These are phyloP conservation scores for Byssochlamys sp. DNA, from an alignment of 2,329 filamentous ascomycete genomes.

Conservation along the genomic window DNA sequence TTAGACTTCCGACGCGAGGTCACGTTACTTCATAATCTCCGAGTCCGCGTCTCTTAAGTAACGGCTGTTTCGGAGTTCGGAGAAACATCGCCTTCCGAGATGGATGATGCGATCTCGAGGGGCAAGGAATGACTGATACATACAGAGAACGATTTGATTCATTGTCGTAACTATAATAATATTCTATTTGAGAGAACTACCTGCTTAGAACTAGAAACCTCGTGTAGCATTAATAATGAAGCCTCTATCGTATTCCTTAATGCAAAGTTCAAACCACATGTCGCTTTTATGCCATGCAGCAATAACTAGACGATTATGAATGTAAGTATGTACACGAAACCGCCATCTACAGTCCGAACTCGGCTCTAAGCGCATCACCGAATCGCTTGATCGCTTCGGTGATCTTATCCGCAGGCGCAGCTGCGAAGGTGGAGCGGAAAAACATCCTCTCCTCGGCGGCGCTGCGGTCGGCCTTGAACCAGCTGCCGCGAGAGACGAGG, in stretches of 20 bases:
- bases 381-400: slow-evolving; percentile 60
- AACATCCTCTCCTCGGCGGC: slow-evolving; percentile 57
- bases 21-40: slow-evolving; percentile 9
- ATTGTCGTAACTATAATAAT: neutral
- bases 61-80: neutral
- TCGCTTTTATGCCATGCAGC: neutral
- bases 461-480: slow-evolving; percentile 72
- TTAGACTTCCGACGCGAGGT: slow-evolving; percentile 10
- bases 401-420: slow-evolving; percentile 63
- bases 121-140: neutral
- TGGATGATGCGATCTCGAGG: neutral
- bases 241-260: neutral
- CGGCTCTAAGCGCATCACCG: slow-evolving; percentile 59
- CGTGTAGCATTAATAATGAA: neutral
- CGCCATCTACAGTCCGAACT: slow-evolving; percentile 41
- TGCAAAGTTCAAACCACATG: neutral
- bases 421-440: slow-evolving; percentile 83
- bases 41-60: neutral
- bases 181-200: neutral
- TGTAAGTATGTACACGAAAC: neutral
- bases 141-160: neutral
- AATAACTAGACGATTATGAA: neutral
- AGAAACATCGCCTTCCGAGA: neutral
- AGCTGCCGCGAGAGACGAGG: slow-evolving; percentile 73
- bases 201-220: neutral